Evolutionary conservation across 192 early-diverging fungal species (phyloP).

Genomic region (Phlyctochytrium planicorne): DNA sequence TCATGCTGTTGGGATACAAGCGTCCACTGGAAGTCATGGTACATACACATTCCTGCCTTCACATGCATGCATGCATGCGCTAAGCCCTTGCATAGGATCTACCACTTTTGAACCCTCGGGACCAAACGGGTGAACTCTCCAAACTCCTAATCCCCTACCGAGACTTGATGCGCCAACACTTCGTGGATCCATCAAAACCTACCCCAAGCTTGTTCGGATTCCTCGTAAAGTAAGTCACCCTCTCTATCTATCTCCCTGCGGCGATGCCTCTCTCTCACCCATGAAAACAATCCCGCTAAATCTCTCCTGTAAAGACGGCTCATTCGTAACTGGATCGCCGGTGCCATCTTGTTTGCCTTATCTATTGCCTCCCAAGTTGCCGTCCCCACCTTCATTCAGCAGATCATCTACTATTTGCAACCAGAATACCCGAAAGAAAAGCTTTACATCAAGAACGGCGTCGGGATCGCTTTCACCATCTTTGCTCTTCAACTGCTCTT

Average conservation of each 20-base stretch:
- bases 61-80: background rate
- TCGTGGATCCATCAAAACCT: no score
- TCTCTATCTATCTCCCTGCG: no score
- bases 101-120: background rate
- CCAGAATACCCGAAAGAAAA: background rate
- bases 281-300: background rate
- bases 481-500: background rate
- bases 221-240: no score
- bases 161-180: no score
- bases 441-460: background rate
- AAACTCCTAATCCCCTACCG: background rate
- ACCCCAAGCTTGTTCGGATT: no score
- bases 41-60: no score
- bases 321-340: background rate
- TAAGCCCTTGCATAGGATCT: background rate
- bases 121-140: background rate
- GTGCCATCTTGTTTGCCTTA: background rate
- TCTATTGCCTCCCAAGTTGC: background rate
- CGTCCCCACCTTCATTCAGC: slow-evolving; percentile 3
- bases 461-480: background rate
- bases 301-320: background rate
- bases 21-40: background rate
- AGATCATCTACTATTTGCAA: slow-evolving; percentile 1
- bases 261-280: no score
- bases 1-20: background rate